Percentiles rank a stretch among this genome's conserved stretches.
These are phyloP conservation scores for Hypomontagnella monticulosa DNA, from an alignment of 495 filamentous ascomycete species.

Conservation along the genomic window DNA sequence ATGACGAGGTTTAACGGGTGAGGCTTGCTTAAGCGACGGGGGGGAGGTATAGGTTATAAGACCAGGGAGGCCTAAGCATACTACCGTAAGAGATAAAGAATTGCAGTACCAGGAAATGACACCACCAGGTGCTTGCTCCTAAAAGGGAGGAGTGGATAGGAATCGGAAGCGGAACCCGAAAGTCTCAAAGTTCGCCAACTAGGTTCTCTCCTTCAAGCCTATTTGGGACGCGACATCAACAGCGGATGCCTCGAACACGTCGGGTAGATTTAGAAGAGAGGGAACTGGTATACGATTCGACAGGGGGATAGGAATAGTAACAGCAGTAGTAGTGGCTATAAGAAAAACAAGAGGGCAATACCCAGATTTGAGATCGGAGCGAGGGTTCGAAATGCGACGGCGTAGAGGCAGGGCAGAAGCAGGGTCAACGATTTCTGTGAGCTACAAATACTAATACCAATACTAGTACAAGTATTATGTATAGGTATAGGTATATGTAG, in stretches of 20 bases:
- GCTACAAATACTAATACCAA: too few relatives aligned
- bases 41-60: conserved; percentile 52
- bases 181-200: conserved; percentile 55
- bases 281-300: too few relatives aligned
- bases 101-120: conserved; percentile 48
- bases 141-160: conserved; percentile 53
- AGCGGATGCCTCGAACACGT: conserved; percentile 32
- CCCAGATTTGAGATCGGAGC: conserved; percentile 46
- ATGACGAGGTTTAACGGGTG: conserved; percentile 57
- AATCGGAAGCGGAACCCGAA: conserved; percentile 57
- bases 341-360: conserved; percentile 43
- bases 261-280: conserved; percentile 3
- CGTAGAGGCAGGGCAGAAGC: conserved; percentile 23
- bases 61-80: conserved; percentile 49
- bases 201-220: conserved; percentile 44
- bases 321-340: conserved; percentile 29
- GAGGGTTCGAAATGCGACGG: conserved; percentile 41
- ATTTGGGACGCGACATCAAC: conserved; percentile 33
- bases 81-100: conserved; percentile 47
- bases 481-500: too few relatives aligned
- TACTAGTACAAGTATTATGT: too few relatives aligned
- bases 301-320: too few relatives aligned
- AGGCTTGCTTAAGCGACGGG: conserved; percentile 56
- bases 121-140: conserved; percentile 47
- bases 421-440: conserved; percentile 39